Base-by-base conservation (phyloP, 768 basidiomycete species). In the Leccinellum luteum region DNA sequence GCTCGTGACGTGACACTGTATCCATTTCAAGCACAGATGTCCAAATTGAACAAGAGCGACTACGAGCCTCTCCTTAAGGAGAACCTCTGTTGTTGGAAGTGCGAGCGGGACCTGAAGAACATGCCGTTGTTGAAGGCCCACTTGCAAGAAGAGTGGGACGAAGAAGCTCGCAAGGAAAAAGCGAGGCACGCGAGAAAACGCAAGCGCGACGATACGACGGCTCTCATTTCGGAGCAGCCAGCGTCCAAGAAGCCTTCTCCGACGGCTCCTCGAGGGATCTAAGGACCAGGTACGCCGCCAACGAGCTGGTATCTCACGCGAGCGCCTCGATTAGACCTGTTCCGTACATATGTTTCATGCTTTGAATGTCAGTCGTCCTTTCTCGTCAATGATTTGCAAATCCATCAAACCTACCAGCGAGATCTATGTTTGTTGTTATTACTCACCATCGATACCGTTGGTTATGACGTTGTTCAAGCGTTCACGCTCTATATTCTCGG, bases 71-170 rank as follows among this genome's bases (percentile, higher is more conserved):
- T 91, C 35, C 76, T 95, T 54, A 89, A 92, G 62, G 82, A 82
- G 44, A 74, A 75, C 60, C 78, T 95, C 4, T 64, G 68, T 6
- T 96, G 94, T 69, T 92, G 85, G 76, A 80, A 74, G 54, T 96
- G 94, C 71, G 75, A 80, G 23, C 70, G 78, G 41, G 70, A 74
- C 56, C 75, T 85, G 71, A 86, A 82, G 64, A 91, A 86, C 58
- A 88, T 95, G 57, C 90, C 92, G 0, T 72, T 76, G 34, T 74
- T 96, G 51, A 93, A 92, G 65, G 70, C 69, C 10, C 94, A 96
- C 68, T 76, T 95, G 8, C 81, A 87, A 67, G 79, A 82, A 62
- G 90, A 94, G 67, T 91, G 85, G 80, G 80, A 86, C 35, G 74
- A 76, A 50, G 72, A 80, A 53, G 75, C 69, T 19, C 72, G 69